Evolutionary conservation across 2,329 filamentous ascomycete genomes (phyloP).

Genomic region (Aspergillus ochraceoroseus): DNA sequence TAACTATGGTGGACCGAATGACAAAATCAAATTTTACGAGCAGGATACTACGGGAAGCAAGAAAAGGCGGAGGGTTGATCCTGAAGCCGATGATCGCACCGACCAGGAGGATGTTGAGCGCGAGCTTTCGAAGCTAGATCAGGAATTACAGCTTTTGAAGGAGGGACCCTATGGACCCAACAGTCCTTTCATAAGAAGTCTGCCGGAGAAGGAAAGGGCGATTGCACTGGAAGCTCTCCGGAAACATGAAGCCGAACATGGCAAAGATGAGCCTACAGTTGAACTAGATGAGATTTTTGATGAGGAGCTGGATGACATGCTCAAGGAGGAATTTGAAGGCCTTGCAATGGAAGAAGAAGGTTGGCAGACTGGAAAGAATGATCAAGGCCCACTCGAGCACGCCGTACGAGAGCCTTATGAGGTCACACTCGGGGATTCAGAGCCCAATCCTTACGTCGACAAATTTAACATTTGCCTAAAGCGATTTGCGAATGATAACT

Average conservation of each 20-base stretch:
- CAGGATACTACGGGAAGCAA: slow-evolving; percentile 38
- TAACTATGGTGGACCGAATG: slow-evolving; percentile 36
- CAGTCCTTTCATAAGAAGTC: slow-evolving; percentile 41
- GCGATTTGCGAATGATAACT: slow-evolving; percentile 27
- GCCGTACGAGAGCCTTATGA: slow-evolving; percentile 27
- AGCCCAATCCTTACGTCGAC: slow-evolving; percentile 38
- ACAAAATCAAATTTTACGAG: slow-evolving; percentile 44
- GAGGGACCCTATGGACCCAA: slow-evolving; percentile 44
- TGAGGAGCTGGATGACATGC: slow-evolving; percentile 40
- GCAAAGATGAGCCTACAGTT: slow-evolving; percentile 22
- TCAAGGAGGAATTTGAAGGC: slow-evolving; percentile 37
- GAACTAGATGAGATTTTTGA: slow-evolving; percentile 39
- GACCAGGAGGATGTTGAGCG: slow-evolving; percentile 37
- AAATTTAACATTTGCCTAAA: slow-evolving; percentile 40
- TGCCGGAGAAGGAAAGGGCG: slow-evolving; percentile 41
- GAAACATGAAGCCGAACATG: slow-evolving; percentile 39
- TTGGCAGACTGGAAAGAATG: slow-evolving; percentile 29
- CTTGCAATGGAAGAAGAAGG: slow-evolving; percentile 37
- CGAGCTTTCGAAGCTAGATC: slow-evolving; percentile 39
- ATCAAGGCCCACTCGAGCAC: slow-evolving; percentile 18
- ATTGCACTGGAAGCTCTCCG: slow-evolving; percentile 42
- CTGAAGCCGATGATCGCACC: slow-evolving; percentile 37
- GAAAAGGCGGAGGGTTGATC: slow-evolving; percentile 35
- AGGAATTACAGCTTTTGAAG: slow-evolving; percentile 38
- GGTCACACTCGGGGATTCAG: slow-evolving; percentile 30